phyloP scores from a whole-genome alignment of 208 protist genomes.

The Trypanosoma avium region DNA sequence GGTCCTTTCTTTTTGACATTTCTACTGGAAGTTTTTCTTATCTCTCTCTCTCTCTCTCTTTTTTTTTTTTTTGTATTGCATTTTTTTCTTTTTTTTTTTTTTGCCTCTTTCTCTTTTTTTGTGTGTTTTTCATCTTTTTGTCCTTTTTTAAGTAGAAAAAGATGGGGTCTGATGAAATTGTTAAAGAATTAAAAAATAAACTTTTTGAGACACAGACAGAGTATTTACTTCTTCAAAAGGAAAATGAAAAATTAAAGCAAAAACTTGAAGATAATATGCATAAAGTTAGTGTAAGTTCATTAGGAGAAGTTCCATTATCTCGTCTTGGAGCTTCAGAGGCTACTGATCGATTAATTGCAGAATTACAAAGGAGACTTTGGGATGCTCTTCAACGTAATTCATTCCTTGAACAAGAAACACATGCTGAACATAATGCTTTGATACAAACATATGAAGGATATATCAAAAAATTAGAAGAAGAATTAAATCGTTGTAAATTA shows the following conservation, averaged over 20 bases:
- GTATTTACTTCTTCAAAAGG: neutral
- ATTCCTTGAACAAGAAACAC: conserved; percentile 27
- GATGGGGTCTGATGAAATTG: neutral
- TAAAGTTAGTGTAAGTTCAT: neutral
- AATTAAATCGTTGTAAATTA: conserved; percentile 10
- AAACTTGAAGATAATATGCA: neutral
- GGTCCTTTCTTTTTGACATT: too few species aligned
- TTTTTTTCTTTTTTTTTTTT: neutral
- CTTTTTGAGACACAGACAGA: conserved; percentile 5
- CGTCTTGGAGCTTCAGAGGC: neutral
- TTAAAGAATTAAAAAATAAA: neutral
- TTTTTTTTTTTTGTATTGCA: neutral
- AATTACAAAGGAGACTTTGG: conserved; percentile 21
- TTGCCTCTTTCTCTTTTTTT: neutral
- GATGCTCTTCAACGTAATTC: conserved; percentile 25
- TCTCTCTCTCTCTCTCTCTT: neutral
- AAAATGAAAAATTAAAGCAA: conserved; percentile 5
- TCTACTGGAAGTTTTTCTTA: neutral
- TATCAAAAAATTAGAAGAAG: conserved; percentile 20
- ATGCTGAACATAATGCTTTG: conserved; percentile 18
- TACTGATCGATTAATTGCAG: conserved; percentile 18
- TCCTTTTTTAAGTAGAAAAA: neutral
- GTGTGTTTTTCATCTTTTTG: neutral
- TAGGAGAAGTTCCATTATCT: neutral
- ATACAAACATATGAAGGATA: conserved; percentile 24